Conservation (phyloP, 495 filamentous ascomycete genomes). For the Aspergillus saccharolyticus region DNA sequence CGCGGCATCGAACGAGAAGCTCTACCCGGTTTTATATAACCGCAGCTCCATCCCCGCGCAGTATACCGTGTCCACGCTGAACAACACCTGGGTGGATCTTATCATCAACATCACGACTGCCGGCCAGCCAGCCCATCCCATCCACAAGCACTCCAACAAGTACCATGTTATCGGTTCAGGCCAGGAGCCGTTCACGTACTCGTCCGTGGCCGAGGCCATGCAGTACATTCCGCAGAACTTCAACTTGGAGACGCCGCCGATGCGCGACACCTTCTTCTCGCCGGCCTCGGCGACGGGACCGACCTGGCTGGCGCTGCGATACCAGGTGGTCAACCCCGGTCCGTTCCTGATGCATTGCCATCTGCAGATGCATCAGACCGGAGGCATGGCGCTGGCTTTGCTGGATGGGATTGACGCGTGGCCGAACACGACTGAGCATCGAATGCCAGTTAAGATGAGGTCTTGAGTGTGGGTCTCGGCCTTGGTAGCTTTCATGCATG, state of each 20-base stretch:
- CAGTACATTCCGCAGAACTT: slow-evolving; percentile 42
- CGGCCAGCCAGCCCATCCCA: slow-evolving; percentile 45
- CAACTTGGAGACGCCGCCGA: slow-evolving; percentile 49
- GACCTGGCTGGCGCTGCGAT: slow-evolving; percentile 51
- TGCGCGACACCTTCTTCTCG: slow-evolving; percentile 46
- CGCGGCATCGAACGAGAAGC: slow-evolving; percentile 24
- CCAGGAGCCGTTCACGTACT: slow-evolving; percentile 40
- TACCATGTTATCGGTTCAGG: slow-evolving; percentile 51
- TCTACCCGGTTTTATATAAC: slow-evolving; percentile 46
- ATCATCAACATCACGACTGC: slow-evolving; percentile 37
- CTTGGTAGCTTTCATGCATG: background rate
- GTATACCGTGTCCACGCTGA: slow-evolving; percentile 45
- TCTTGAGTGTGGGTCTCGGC: background rate
- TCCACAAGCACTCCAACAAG: slow-evolving; percentile 62
- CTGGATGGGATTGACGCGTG: slow-evolving; percentile 55
- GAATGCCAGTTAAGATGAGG: background rate
- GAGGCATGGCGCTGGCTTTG: slow-evolving; percentile 53
- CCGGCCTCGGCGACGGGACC: slow-evolving; percentile 22
- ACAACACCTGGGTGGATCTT: slow-evolving; percentile 56
- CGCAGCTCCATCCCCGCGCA: slow-evolving; percentile 32
- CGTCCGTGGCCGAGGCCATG: slow-evolving; percentile 48
- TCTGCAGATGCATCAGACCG: slow-evolving; percentile 51
- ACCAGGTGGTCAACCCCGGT: slow-evolving; percentile 55
- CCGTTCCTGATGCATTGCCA: slow-evolving; percentile 59
- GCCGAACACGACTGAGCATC: slow-evolving; percentile 26